Percentiles rank a stretch among this genome's conserved stretches.
These are phyloP conservation scores for Fragosphaeria purpurea DNA, from an alignment of 2,329 filamentous ascomycete genomes.

Conservation along the genomic window DNA sequence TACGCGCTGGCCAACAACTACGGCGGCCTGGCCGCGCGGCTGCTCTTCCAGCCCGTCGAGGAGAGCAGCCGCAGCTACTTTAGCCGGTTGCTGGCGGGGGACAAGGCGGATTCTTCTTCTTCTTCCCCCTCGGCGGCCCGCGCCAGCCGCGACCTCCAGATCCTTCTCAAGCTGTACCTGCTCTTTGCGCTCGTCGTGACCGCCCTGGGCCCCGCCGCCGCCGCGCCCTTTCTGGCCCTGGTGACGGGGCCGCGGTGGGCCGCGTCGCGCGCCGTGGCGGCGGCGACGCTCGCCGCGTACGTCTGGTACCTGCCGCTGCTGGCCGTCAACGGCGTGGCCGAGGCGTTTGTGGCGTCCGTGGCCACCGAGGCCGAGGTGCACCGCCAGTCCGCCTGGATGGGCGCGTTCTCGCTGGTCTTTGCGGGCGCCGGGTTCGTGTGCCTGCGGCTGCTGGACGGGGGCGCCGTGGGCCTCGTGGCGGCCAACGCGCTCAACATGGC, in stretches of 20 bases:
- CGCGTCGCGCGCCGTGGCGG: constrained; percentile 51
- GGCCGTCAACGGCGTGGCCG: constrained; percentile 81
- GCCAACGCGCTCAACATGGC: constrained; percentile 89
- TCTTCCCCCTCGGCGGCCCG: constrained; percentile 19
- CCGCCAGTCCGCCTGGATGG: constrained; percentile 75
- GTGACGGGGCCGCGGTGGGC: constrained; percentile 73
- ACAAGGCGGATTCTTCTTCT: neutral
- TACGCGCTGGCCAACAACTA: constrained; percentile 95
- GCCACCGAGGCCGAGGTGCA: constrained; percentile 67
- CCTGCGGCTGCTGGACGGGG: constrained; percentile 57
- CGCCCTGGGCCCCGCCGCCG: constrained; percentile 63
- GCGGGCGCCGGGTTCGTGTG: constrained; percentile 64
- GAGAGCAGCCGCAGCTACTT: constrained; percentile 89
- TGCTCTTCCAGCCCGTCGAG: constrained; percentile 91
- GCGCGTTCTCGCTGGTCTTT: constrained; percentile 67
- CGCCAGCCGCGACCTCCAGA: constrained; percentile 45
- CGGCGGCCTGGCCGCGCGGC: constrained; percentile 75
- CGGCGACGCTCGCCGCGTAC: constrained; percentile 65
- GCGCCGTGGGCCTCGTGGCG: constrained; percentile 70
- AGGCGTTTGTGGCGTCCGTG: constrained; percentile 86
- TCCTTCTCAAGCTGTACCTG: constrained; percentile 62
- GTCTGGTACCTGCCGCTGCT: constrained; percentile 90
- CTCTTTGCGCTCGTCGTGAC: constrained; percentile 61
- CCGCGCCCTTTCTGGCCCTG: constrained; percentile 61
- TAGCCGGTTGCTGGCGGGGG: constrained; percentile 56